phyloP scores from a whole-genome alignment of 2,329 filamentous ascomycete genomes.

The Pseudocercospora vitis region DNA sequence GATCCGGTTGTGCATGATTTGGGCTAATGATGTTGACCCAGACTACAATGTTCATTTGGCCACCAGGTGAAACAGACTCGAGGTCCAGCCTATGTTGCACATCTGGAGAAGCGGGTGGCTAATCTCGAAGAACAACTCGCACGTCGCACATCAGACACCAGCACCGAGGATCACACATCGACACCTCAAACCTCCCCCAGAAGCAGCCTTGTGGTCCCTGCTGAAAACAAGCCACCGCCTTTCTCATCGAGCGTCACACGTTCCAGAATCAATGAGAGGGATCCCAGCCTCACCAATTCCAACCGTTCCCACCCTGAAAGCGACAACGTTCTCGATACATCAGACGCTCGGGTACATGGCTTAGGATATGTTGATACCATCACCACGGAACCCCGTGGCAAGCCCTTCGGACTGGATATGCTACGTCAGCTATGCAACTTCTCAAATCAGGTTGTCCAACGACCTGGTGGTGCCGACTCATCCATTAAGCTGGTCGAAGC shows the following conservation, averaged over 20 bases:
- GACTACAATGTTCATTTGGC: slow-evolving; percentile 27
- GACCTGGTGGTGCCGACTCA: slow-evolving; percentile 7
- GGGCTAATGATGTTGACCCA: slow-evolving; percentile 5
- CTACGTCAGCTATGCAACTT: slow-evolving; percentile 24
- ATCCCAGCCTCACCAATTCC: not conserved
- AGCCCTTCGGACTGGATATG: slow-evolving; percentile 22
- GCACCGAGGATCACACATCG: not conserved
- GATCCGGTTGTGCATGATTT: not conserved
- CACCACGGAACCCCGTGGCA: slow-evolving; percentile 24
- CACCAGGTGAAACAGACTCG: slow-evolving; percentile 25
- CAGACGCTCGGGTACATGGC: not conserved
- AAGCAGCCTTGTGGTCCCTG: not conserved
- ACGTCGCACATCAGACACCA: slow-evolving; percentile 1
- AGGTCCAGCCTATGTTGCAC: slow-evolving; percentile 26
- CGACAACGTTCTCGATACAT: not conserved
- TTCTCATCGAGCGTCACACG: not conserved
- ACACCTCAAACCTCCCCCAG: not conserved
- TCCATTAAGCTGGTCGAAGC: slow-evolving; percentile 23
- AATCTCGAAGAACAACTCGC: slow-evolving; percentile 19
- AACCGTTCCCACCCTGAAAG: not conserved
- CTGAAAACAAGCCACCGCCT: not conserved
- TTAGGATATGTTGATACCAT: slow-evolving; percentile 15
- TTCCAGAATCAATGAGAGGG: too few species aligned
- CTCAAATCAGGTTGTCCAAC: slow-evolving; percentile 13
- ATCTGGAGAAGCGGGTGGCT: slow-evolving; percentile 24